phyloP scores from a whole-genome alignment of 352 stramenopile species.

The Phytophthora tubulina region DNA sequence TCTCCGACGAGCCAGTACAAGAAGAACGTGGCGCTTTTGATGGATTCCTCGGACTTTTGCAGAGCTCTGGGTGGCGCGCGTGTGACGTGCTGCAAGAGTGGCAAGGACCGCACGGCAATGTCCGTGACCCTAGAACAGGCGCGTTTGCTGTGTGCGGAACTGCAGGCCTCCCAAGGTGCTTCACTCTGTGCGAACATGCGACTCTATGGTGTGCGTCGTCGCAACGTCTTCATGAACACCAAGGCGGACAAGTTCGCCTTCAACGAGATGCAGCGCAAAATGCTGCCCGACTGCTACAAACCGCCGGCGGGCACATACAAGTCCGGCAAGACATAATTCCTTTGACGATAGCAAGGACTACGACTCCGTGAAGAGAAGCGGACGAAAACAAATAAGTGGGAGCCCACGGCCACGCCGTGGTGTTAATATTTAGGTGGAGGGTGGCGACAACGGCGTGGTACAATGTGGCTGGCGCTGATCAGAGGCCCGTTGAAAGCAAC shows the following conservation, averaged over 20 bases:
- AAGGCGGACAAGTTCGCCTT: slow-evolving; percentile 88
- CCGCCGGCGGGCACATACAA: slow-evolving; percentile 85
- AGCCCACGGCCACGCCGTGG: slow-evolving; percentile 17
- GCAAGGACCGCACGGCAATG: slow-evolving; percentile 98
- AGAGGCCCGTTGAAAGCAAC: slow-evolving; percentile 14
- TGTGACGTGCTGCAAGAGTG: slow-evolving; percentile 97
- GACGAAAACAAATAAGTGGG: slow-evolving; percentile 26
- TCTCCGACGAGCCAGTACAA: slow-evolving; percentile 77
- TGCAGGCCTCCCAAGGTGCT: slow-evolving; percentile 65
- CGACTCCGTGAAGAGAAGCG: slow-evolving; percentile 32
- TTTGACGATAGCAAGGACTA: slow-evolving; percentile 25
- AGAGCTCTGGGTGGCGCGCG: slow-evolving; percentile 90
- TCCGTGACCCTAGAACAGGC: slow-evolving; percentile 96
- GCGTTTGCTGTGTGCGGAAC: slow-evolving; percentile 64
- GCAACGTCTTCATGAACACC: slow-evolving; percentile 90
- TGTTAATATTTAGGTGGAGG: slow-evolving; percentile 46
- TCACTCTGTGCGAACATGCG: slow-evolving; percentile 80
- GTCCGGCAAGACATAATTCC: slow-evolving; percentile 73
- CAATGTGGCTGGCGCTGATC: slow-evolving; percentile 8
- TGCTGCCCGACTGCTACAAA: slow-evolving; percentile 90
- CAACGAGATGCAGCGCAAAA: slow-evolving; percentile 89
- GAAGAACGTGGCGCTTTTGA: slow-evolving; percentile 85
- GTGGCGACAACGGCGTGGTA: slow-evolving; percentile 1
- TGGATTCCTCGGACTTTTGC: slow-evolving; percentile 87
- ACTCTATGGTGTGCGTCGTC: slow-evolving; percentile 74